These are phyloP conservation scores for Volvariella surrecta DNA, from an alignment of 1,284 basidiomycete species.

Conservation along the genomic window DNA sequence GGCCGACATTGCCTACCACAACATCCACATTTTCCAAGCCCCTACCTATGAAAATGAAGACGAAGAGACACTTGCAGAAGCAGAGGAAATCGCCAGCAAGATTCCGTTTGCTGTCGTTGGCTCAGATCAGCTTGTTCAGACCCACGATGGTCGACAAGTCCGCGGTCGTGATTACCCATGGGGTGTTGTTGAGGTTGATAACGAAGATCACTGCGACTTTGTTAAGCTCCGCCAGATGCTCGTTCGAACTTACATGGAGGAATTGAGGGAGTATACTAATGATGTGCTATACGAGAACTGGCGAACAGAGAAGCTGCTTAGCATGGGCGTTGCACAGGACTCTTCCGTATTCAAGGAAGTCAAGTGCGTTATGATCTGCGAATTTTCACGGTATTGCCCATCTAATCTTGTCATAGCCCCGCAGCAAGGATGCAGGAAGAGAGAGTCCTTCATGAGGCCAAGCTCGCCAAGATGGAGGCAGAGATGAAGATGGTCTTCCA, in stretches of 20 bases:
- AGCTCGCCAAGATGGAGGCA: conserved; percentile 97
- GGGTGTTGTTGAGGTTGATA: conserved; percentile 97
- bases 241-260: conserved; percentile 97
- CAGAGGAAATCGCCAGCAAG: conserved; percentile 93
- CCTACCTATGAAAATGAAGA: conserved; percentile 96
- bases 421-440: conserved; percentile 94
- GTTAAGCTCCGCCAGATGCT: conserved; percentile 98
- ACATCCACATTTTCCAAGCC: conserved; percentile 94
- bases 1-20: conserved; percentile 85
- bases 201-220: conserved; percentile 97
- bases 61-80: conserved; percentile 92
- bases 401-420: conserved; percentile 46
- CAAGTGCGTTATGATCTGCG: conserved; percentile 58
- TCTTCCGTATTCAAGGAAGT: conserved; percentile 96
- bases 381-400: conserved; percentile 5
- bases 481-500: conserved; percentile 99
- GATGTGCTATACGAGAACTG: conserved; percentile 93
- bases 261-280: conserved; percentile 92
- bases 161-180: conserved; percentile 93
- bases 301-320: conserved; percentile 88
- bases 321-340: conserved; percentile 95
- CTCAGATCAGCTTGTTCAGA: conserved; percentile 74
- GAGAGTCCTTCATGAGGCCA: conserved; percentile 87
- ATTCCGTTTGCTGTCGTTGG: conserved; percentile 97
- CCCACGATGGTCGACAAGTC: conserved; percentile 82